Evolutionary conservation across 345 rosid genomes (phyloP), one percentile per base, ranked within the genome.

Genomic region (Angophora floribunda): DNA sequence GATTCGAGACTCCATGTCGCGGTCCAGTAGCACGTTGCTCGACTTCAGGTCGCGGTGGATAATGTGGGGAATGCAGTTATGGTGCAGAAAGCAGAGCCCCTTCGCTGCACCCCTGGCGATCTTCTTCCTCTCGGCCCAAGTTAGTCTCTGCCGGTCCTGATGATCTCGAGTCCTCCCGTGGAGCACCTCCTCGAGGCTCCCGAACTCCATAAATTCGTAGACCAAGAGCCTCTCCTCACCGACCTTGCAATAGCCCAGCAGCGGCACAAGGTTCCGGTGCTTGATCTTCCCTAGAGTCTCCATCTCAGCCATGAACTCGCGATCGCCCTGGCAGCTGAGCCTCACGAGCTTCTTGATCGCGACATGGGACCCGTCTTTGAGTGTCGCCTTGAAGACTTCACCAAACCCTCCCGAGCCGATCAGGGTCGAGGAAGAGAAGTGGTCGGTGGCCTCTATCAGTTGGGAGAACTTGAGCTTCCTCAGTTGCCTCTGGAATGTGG

Each of bases 291-390:
- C 99, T 7, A 97, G 88, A 26, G 99, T 97, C 91, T 97, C 99
- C 99, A 97, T 97, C 57, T 97, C 99, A 0, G 99, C 99, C 99
- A 96, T 97, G 93, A 97, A 97, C 92, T 97, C 99, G 30, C 99
- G 88, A 55, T 97, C 99, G 13, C 99, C 99, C 87, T 97, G 99
- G 92, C 97, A 96, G 87, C 99, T 97, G 86, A 97, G 87, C 49
- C 99, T 87, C 44, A 97, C 94, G 26, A 97, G 97, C 85, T 97
- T 97, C 95, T 97, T 97, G 94, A 97, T 97, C 0, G 99, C 99
- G 19, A 97, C 99, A 55, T 95, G 93, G 36, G 99, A 93, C 6
- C 99, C 99, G 11, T 97, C 99, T 90, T 97, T 96, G 88, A 97
- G 90, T 3, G 99, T 96, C 0, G 99, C 99, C 90, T 96, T 97